Percentiles rank a stretch among this genome's conserved stretches.
Evolutionary conservation across 208 protist species (phyloP).

Genomic region (Leishmania guyanensis): DNA sequence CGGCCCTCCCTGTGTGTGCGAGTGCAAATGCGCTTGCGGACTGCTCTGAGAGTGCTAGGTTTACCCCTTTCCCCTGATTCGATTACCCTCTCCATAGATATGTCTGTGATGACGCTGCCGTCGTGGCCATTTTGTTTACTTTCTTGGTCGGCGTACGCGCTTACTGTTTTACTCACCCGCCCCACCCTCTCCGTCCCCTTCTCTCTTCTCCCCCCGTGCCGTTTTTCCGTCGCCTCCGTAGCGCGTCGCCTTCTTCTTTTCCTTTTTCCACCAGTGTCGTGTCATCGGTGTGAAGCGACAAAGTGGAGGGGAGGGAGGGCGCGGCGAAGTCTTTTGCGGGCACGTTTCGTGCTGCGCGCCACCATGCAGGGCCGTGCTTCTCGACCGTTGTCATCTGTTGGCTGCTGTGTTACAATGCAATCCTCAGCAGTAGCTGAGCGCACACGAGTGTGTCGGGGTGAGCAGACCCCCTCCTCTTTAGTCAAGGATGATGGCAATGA

Average conservation of each 20-base stretch:
- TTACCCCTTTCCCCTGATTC: not conserved
- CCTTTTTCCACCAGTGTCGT: not conserved
- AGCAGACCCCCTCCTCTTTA: not conserved
- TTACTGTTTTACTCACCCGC: not conserved
- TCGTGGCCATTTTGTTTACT: not conserved
- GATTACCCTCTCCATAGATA: not conserved
- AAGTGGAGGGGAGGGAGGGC: not conserved
- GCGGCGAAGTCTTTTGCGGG: not conserved
- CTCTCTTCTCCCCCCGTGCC: not conserved
- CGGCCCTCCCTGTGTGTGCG: not conserved
- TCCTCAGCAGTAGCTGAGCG: not conserved
- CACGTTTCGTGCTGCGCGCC: not conserved
- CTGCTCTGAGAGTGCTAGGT: no score
- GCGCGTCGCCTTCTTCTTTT: not conserved
- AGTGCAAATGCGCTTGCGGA: not conserved
- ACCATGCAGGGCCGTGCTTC: not conserved
- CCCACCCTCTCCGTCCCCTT: not conserved
- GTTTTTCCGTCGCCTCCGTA: not conserved
- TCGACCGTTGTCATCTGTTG: not conserved
- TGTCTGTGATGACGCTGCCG: not conserved
- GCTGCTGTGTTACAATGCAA: conserved; percentile 11
- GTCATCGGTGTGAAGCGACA: not conserved
- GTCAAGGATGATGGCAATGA: not conserved
- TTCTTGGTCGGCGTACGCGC: not conserved
- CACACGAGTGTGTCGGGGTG: conserved; percentile 6